Conservation (phyloP, 768 basidiomycete genomes). For the Hericium alpestre region DNA sequence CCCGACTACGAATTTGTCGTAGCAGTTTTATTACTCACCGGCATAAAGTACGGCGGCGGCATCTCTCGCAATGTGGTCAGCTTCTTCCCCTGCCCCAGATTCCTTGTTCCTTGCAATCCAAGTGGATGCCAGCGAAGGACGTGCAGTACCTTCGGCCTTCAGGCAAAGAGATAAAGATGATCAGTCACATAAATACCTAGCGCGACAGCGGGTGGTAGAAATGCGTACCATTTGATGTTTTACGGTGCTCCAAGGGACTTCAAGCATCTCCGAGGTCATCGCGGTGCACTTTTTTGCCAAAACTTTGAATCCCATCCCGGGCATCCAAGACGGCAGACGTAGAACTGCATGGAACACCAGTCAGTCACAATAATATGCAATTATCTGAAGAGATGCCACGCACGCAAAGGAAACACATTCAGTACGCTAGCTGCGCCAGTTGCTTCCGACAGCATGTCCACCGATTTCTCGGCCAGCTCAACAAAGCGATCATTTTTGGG, state of each 20-base stretch:
- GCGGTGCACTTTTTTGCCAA: neutral
- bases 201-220: too few relatives aligned
- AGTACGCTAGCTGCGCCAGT: neutral
- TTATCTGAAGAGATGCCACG: neutral
- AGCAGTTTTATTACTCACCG: neutral
- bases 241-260: neutral
- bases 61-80: neutral
- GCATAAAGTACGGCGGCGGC: neutral
- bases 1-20: neutral
- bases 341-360: neutral
- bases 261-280: neutral
- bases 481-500: neutral
- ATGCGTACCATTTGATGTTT: neutral
- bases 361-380: neutral
- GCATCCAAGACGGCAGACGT: neutral
- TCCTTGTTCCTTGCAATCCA: neutral
- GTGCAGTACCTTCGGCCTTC: neutral
- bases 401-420: neutral
- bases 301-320: neutral
- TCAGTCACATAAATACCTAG: neutral
- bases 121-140: neutral
- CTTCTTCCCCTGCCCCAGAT: neutral
- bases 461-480: neutral
- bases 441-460: neutral
- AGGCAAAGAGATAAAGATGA: neutral